Percentiles rank a stretch among this genome's conserved stretches.
phyloP scores from a whole-genome alignment of 305 asterid species.

The Fraxinus albicans region DNA sequence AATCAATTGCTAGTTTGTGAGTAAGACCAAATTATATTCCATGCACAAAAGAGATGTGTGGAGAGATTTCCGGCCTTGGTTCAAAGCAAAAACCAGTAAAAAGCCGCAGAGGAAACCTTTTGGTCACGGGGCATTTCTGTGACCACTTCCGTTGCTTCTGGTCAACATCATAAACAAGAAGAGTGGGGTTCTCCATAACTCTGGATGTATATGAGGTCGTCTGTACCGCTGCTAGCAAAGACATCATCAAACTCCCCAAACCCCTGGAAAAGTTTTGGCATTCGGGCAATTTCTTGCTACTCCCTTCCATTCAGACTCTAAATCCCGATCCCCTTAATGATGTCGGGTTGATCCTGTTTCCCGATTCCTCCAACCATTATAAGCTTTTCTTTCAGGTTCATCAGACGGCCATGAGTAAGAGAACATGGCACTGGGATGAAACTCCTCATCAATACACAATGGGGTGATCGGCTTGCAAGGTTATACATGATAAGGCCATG shows the following conservation, averaged over 20 bases:
- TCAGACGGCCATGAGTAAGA: constrained; percentile 79
- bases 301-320: constrained; percentile 67
- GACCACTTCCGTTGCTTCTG: constrained; percentile 86
- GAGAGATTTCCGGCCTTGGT: constrained; percentile 67
- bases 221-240: constrained; percentile 83
- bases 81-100: constrained; percentile 88
- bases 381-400: constrained; percentile 74
- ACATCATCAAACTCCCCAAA: constrained; percentile 91
- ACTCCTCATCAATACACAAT: constrained; percentile 48
- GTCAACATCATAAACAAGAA: constrained; percentile 59
- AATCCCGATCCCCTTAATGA: constrained; percentile 79
- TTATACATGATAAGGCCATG: constrained; percentile 68
- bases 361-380: constrained; percentile 90
- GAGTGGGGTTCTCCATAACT: constrained; percentile 76
- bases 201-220: constrained; percentile 74
- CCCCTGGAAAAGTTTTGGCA: constrained; percentile 88
- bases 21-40: neutral
- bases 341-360: constrained; percentile 61
- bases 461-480: constrained; percentile 37
- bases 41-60: constrained; percentile 26
- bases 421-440: constrained; percentile 70
- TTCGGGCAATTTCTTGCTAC: constrained; percentile 73
- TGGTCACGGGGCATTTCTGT: constrained; percentile 71
- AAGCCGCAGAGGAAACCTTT: constrained; percentile 88
- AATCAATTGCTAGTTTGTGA: constrained; percentile 7